These are phyloP conservation scores for Graphilbum sp. DNA, from an alignment of 2,329 filamentous ascomycete species.

Conservation along the genomic window DNA sequence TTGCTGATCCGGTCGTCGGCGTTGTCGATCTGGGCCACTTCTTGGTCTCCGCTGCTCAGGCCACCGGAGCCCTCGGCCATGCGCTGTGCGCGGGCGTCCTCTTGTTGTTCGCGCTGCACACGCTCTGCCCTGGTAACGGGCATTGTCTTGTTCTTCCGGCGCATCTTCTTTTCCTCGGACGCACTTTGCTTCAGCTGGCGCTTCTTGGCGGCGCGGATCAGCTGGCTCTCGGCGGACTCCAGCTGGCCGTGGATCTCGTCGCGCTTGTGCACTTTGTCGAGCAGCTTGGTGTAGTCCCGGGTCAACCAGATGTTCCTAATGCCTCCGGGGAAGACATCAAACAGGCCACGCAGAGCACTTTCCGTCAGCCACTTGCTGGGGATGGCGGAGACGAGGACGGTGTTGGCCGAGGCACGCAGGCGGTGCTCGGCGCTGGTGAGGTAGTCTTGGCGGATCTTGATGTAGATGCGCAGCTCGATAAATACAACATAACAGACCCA, in stretches of 20 bases:
- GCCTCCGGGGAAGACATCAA: conserved; percentile 91
- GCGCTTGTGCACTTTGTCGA: conserved; percentile 67
- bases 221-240: conserved; percentile 67
- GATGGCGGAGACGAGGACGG: conserved; percentile 81
- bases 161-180: conserved; percentile 47
- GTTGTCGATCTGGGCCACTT: conserved; percentile 32
- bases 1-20: conserved; percentile 8
- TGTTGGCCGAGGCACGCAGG: conserved; percentile 83
- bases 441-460: conserved; percentile 87
- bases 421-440: conserved; percentile 90
- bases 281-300: conserved; percentile 65
- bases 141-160: conserved; percentile 33
- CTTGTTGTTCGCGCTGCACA: conserved; percentile 26
- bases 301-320: conserved; percentile 96
- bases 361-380: conserved; percentile 80
- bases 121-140: conserved; percentile 34
- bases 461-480: conserved; percentile 69
- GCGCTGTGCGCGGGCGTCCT: conserved; percentile 31
- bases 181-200: conserved; percentile 54
- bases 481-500: conserved; percentile 86
- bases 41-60: conserved; percentile 32
- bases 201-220: conserved; percentile 68
- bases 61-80: conserved; percentile 34
- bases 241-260: conserved; percentile 54
- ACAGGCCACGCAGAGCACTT: conserved; percentile 66